Conservation (phyloP, 2,329 filamentous ascomycete genomes). For the Fusarium virguliforme region DNA sequence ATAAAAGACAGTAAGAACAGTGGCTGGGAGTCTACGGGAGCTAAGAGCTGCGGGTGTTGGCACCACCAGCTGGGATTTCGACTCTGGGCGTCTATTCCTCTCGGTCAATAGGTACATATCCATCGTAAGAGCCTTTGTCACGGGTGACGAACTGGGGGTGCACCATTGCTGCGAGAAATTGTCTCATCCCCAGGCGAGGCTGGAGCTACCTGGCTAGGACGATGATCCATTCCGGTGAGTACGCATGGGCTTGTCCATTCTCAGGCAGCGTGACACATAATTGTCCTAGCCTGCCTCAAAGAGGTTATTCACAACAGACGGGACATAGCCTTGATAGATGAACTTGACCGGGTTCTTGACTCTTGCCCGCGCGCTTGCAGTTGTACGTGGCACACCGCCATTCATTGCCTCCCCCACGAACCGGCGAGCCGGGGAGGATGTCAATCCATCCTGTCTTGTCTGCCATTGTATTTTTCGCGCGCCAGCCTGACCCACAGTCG, state of each 20-base stretch:
- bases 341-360: conserved; percentile 7
- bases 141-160: neutral
- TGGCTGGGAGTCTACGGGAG: conserved; percentile 4
- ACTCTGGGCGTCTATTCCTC: conserved; percentile 4
- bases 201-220: neutral
- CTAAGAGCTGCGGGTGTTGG: conserved; percentile 10
- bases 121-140: conserved; percentile 9
- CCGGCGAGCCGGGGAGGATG: conserved; percentile 4
- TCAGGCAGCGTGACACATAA: neutral
- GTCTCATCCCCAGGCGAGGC: neutral
- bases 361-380: neutral
- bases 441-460: neutral
- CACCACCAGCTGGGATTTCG: conserved; percentile 1
- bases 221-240: neutral
- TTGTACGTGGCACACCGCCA: conserved; percentile 12
- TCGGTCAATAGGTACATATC: conserved; percentile 9
- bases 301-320: neutral
- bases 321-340: conserved; percentile 3
- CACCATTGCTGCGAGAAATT: conserved; percentile 8
- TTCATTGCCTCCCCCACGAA: conserved; percentile 10
- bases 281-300: neutral
- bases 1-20: neutral
- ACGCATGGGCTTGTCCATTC: neutral
- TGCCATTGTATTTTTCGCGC: neutral
- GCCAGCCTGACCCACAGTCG: conserved; percentile 4